A percentile compares a stretch with the other conserved stretches of the same genome.
phyloP scores from a whole-genome alignment of 2,329 filamentous ascomycete species.

The Hypomyces rosellus region DNA sequence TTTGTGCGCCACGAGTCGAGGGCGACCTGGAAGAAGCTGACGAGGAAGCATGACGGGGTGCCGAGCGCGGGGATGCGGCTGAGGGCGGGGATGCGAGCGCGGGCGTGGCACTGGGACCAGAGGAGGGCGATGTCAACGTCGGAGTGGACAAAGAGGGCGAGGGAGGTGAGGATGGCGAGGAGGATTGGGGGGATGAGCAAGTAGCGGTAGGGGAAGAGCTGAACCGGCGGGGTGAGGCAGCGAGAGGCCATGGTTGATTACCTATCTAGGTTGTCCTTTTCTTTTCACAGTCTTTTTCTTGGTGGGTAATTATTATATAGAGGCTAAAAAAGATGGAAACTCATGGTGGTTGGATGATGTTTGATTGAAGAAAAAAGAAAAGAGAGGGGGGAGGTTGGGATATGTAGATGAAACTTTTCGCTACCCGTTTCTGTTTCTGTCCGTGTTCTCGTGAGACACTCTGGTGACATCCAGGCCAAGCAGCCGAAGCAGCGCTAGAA shows the following conservation, averaged over 20 bases:
- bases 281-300: neutral
- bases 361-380: neutral
- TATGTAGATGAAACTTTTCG: too few relatives aligned
- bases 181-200: constrained; percentile 44
- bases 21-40: constrained; percentile 43
- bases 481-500: too few relatives aligned
- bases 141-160: constrained; percentile 38
- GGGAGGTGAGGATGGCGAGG: constrained; percentile 36
- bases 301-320: too few relatives aligned
- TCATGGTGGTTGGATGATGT: neutral
- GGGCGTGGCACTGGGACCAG: constrained; percentile 48
- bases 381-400: neutral
- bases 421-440: neutral
- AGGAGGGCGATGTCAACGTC: constrained; percentile 47
- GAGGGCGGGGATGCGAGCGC: constrained; percentile 37
- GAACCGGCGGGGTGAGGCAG: constrained; percentile 36
- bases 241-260: neutral
- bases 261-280: neutral
- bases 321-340: neutral
- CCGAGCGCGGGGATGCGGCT: constrained; percentile 40
- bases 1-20: constrained; percentile 34
- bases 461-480: neutral
- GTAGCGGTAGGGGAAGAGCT: constrained; percentile 46
- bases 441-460: neutral
- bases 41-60: constrained; percentile 41